phyloP scores from a whole-genome alignment of 2,329 filamentous ascomycete genomes.

The Fusarium mundagurra region DNA sequence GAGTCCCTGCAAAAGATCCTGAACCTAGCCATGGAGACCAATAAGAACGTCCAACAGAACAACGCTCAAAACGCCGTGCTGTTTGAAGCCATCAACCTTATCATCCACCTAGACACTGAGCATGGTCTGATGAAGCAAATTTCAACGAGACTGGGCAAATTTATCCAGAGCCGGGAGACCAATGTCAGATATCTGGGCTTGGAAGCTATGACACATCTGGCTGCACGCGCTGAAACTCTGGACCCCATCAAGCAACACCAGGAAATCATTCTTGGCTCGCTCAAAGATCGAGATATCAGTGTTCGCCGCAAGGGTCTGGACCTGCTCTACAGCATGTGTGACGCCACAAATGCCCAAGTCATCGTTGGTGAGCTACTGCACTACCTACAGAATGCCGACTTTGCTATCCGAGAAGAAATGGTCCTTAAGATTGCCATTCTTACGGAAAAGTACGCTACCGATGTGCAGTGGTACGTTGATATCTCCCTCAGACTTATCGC shows the following conservation, averaged over 20 bases:
- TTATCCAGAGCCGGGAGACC: slow-evolving; percentile 96
- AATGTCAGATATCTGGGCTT: slow-evolving; percentile 96
- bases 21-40: slow-evolving; percentile 89
- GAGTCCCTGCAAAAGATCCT: slow-evolving; percentile 92
- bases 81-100: slow-evolving; percentile 98
- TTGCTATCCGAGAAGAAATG: slow-evolving; percentile 98
- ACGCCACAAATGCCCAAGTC: slow-evolving; percentile 89
- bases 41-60: slow-evolving; percentile 99
- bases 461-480: slow-evolving; percentile 99
- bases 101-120: slow-evolving; percentile 97
- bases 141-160: slow-evolving; percentile 87
- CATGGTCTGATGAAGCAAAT: slow-evolving; percentile 96
- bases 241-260: slow-evolving; percentile 99
- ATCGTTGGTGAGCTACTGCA: slow-evolving; percentile 94
- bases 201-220: slow-evolving; percentile 98
- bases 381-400: slow-evolving; percentile 96
- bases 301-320: slow-evolving; percentile 95
- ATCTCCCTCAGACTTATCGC: slow-evolving; percentile 94
- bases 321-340: slow-evolving; percentile 99
- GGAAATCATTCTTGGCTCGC: slow-evolving; percentile 90
- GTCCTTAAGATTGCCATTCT: slow-evolving; percentile 98
- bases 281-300: slow-evolving; percentile 96
- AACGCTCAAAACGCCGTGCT: slow-evolving; percentile 98
- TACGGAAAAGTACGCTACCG: slow-evolving; percentile 97
- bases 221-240: slow-evolving; percentile 90